phyloP scores from a whole-genome alignment of 345 rosid genomes.

The Hirschfeldia incana region DNA sequence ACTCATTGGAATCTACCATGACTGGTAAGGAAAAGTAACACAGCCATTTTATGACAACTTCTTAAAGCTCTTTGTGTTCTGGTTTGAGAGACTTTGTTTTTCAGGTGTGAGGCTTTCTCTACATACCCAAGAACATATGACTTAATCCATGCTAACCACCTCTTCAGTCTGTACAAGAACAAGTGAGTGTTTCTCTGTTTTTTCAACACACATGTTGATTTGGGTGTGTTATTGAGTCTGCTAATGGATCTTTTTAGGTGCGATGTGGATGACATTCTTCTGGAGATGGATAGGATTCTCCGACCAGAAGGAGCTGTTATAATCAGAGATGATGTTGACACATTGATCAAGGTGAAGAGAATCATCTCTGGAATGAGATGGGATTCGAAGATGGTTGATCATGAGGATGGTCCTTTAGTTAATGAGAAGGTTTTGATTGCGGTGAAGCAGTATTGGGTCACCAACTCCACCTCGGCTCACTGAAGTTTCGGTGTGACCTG shows the following conservation, averaged over 20 bases:
- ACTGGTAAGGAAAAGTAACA: conserved; percentile 55
- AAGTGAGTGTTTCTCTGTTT: conserved; percentile 53
- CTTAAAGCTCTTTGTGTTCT: neutral
- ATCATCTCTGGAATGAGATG: conserved; percentile 81
- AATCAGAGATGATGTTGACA: conserved; percentile 84
- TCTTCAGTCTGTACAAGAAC: conserved; percentile 85
- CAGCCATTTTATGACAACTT: neutral
- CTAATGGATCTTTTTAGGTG: conserved; percentile 52
- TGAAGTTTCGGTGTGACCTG: conserved; percentile 37
- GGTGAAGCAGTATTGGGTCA: conserved; percentile 96
- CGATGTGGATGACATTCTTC: conserved; percentile 74
- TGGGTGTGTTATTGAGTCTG: neutral
- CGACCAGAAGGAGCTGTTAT: conserved; percentile 98
- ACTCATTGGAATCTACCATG: conserved; percentile 93
- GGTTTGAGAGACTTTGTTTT: conserved; percentile 11
- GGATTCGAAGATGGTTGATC: conserved; percentile 94
- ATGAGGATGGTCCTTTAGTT: conserved; percentile 96
- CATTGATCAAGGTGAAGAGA: conserved; percentile 76
- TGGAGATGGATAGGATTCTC: conserved; percentile 96
- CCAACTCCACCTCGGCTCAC: conserved; percentile 64
- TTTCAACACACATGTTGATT: neutral
- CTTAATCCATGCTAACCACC: conserved; percentile 77
- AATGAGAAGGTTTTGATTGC: conserved; percentile 87
- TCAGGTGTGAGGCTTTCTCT: conserved; percentile 98
- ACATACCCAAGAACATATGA: conserved; percentile 98